Evolutionary conservation across 768 basidiomycete genomes (phyloP).

Genomic region (Tricholoma furcatifolium): DNA sequence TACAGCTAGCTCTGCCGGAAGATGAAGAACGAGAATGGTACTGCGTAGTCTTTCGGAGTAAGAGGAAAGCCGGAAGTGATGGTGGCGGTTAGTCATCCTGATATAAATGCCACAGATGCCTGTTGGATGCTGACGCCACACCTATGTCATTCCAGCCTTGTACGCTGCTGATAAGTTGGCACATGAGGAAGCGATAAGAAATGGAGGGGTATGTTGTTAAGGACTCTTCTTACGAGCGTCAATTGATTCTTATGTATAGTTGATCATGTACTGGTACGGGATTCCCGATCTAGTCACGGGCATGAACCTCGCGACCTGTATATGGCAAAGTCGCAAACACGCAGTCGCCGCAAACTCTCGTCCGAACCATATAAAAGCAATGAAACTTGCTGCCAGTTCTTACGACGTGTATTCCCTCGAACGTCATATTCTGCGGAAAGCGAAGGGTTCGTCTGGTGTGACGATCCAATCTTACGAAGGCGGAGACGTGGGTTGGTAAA

Average conservation of each 20-base stretch:
- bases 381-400: conserved; percentile 71
- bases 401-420: conserved; percentile 82
- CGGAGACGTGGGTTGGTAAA: conserved; percentile 70
- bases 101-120: background rate
- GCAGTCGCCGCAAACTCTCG: conserved; percentile 78
- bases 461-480: conserved; percentile 58
- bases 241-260: conserved; percentile 31
- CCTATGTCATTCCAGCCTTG: conserved; percentile 44
- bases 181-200: conserved; percentile 89
- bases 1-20: conserved; percentile 59
- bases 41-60: conserved; percentile 85
- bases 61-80: conserved; percentile 70
- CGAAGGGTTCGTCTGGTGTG: conserved; percentile 54
- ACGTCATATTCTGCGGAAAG: conserved; percentile 71
- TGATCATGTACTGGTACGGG: conserved; percentile 95
- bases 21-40: conserved; percentile 89
- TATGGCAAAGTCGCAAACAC: conserved; percentile 89
- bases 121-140: conserved; percentile 5
- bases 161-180: conserved; percentile 87
- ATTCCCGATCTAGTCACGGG: conserved; percentile 72
- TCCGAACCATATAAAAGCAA: conserved; percentile 81
- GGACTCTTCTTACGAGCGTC: conserved; percentile 3
- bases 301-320: conserved; percentile 91
- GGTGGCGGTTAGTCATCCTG: conserved; percentile 47
- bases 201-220: conserved; percentile 66